Base-by-base conservation (phyloP, 345 rosid species). In the Populus tremula region DNA sequence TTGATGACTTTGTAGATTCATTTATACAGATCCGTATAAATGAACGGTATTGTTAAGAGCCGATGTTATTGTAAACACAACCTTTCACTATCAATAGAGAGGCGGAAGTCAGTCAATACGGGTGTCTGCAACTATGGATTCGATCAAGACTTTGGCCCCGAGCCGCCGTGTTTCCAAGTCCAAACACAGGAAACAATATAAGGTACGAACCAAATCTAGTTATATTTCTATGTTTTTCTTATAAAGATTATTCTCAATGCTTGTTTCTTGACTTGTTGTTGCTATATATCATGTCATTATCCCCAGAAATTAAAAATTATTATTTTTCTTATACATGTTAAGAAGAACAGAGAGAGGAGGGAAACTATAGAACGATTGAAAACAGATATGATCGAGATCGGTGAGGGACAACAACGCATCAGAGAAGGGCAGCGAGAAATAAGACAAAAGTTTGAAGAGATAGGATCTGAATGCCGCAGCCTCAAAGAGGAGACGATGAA, bases 161-260 rank as follows among this genome's bases (percentile, higher is more conserved):
- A 6, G n/a, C n/a, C 59, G n/a, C 59, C 1, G 3, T 53, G n/a
- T 53, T 6, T 53, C n/a, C 59, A 53, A 53, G 59, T 17, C 59
- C 2, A 53, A 53, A 53, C 59, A 2, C 59, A 18, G 59, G 59
- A 53, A 18, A 53, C 59, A 18, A 53, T 13, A n/a, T n/a, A n/a
- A 2, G 59, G 59, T 53, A 53, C 59, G n/a, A 17, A 43, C 4
- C 49, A 43, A 43, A 9, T 43, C 49, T 43, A 43, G 13, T 43
- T 43, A 0, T 43, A 43, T 43, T 10, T 43, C 35, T 33, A 33
- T 33, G 35, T 43, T 10, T 43, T 43, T 11, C 3, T 47, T 5
- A 0, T 0, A 5, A 53, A 6, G 0, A 0, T 18, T 1, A 5
- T 53, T 6, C 11, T 17, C 5, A 17, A 49, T 5, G 21, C 54